Percentiles rank a stretch among this genome's conserved stretches.
phyloP scores from a whole-genome alignment of 768 basidiomycete species.

The Leccinum disarticulatum region DNA sequence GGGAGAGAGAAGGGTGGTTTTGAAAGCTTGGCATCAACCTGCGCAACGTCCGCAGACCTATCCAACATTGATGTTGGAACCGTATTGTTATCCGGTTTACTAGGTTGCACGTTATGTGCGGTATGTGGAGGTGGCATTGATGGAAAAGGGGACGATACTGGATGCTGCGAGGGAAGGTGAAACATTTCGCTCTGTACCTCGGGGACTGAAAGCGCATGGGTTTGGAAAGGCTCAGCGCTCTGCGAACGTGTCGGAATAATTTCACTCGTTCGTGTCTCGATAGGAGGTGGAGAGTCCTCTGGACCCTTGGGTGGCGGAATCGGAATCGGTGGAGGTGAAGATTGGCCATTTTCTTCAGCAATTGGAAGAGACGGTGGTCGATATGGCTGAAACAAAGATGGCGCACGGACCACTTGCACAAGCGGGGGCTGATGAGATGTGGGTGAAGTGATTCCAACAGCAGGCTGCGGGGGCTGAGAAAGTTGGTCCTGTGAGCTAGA shows the following conservation, averaged over 20 bases:
- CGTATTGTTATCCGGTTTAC: slow-evolving; percentile 5
- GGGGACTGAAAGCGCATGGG: slow-evolving; percentile 5
- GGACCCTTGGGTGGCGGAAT: slow-evolving; percentile 28
- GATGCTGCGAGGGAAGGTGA: slow-evolving; percentile 17
- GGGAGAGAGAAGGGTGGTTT: slow-evolving; percentile 3
- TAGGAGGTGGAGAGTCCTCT: slow-evolving; percentile 22
- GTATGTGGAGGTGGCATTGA: slow-evolving; percentile 1
- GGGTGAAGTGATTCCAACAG: slow-evolving; percentile 8
- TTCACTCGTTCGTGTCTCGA: slow-evolving; percentile 27
- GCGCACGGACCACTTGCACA: slow-evolving; percentile 10
- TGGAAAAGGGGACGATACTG: neutral
- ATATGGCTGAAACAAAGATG: slow-evolving; percentile 27
- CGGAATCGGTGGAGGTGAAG: slow-evolving; percentile 31
- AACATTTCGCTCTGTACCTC: slow-evolving; percentile 26
- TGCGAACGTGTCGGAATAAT: slow-evolving; percentile 25
- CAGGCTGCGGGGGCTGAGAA: slow-evolving; percentile 13
- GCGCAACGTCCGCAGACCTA: neutral
- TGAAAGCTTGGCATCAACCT: slow-evolving; percentile 7
- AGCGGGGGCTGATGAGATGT: slow-evolving; percentile 19
- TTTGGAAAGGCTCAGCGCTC: slow-evolving; percentile 1
- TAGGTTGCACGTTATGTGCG: slow-evolving; percentile 9
- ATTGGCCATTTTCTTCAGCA: slow-evolving; percentile 18
- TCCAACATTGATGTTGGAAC: neutral
- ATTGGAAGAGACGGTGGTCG: slow-evolving; percentile 21
- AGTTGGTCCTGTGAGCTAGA: slow-evolving; percentile 26